These are phyloP conservation scores for Phytophthora brassicae DNA, from an alignment of 352 stramenopile species.

Conservation along the genomic window DNA sequence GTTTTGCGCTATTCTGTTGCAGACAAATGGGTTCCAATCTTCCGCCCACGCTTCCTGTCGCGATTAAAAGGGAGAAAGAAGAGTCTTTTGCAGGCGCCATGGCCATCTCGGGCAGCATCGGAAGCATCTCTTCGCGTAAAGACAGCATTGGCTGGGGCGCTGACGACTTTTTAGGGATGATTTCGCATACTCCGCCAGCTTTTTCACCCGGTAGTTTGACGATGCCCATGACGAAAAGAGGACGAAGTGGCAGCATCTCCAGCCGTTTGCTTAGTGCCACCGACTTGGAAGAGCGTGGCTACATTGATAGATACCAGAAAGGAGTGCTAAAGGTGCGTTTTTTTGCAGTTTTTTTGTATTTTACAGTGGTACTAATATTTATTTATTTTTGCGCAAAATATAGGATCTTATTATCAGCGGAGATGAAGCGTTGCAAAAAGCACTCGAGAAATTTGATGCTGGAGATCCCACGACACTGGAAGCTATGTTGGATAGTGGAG, in stretches of 20 bases:
- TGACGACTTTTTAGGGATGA: conserved; percentile 88
- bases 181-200: conserved; percentile 88
- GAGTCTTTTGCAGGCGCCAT: conserved; percentile 31
- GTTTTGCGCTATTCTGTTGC: neutral
- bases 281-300: conserved; percentile 87
- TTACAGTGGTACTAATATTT: no score
- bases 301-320: conserved; percentile 91
- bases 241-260: conserved; percentile 82
- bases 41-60: conserved; percentile 63
- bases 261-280: conserved; percentile 86
- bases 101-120: conserved; percentile 36
- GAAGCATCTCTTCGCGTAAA: no score
- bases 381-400: neutral
- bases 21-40: conserved; percentile 50
- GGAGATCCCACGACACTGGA: conserved; percentile 85
- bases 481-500: conserved; percentile 80
- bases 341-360: neutral
- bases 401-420: conserved; percentile 91
- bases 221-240: conserved; percentile 87
- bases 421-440: conserved; percentile 87
- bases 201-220: conserved; percentile 90
- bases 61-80: conserved; percentile 74
- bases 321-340: conserved; percentile 80
- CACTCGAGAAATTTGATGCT: conserved; percentile 88
- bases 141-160: conserved; percentile 83